Percentiles rank a stretch among this genome's conserved stretches.
Conservation (phyloP, 2,329 filamentous ascomycete species). For the Didymella pomorum region DNA sequence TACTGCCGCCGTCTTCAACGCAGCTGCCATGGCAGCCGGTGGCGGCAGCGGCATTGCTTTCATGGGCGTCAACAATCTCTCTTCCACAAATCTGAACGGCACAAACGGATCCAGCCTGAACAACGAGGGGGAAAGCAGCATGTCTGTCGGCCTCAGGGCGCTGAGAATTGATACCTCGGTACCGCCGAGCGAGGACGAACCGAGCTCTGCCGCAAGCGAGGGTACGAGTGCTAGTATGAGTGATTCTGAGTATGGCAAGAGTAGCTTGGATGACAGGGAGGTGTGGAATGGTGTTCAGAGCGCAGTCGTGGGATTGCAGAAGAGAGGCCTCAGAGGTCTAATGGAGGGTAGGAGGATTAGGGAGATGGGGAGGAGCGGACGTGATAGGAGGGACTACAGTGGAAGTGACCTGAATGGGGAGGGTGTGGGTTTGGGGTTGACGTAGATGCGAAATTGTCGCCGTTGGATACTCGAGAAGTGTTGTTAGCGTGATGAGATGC, state of each 20-base stretch:
- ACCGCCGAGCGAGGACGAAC: conserved; percentile 45
- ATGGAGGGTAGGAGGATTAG: conserved; percentile 93
- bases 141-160: conserved; percentile 48
- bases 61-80: conserved; percentile 42
- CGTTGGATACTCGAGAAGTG: neutral
- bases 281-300: conserved; percentile 84
- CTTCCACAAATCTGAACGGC: conserved; percentile 33
- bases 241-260: conserved; percentile 47
- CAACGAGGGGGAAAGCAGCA: conserved; percentile 35
- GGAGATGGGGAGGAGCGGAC: conserved; percentile 66
- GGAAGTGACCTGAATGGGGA: conserved; percentile 19
- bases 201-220: conserved; percentile 44
- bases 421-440: conserved; percentile 12
- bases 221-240: conserved; percentile 42
- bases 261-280: conserved; percentile 60
- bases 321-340: conserved; percentile 85
- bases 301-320: conserved; percentile 94
- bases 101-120: conserved; percentile 34
- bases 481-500: neutral
- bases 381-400: conserved; percentile 15
- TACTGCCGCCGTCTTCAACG: conserved; percentile 96
- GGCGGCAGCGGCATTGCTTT: conserved; percentile 85
- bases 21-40: conserved; percentile 95
- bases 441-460: neutral
- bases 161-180: conserved; percentile 62